Conservation (phyloP, 495 filamentous ascomycete genomes). For the Neurospora sp. region DNA sequence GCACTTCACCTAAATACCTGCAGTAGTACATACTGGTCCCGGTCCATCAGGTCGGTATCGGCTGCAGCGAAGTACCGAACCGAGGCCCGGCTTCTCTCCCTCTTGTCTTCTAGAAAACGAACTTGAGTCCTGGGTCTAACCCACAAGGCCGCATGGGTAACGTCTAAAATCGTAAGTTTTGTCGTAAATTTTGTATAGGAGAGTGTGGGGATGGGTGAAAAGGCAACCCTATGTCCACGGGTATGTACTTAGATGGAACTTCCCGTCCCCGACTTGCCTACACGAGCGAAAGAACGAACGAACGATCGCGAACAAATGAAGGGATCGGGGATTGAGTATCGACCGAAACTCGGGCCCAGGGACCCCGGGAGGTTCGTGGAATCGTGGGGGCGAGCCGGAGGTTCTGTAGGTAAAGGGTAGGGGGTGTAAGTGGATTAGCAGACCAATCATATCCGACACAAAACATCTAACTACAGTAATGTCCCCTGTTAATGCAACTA, state of each 20-base stretch:
- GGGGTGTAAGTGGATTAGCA: background rate
- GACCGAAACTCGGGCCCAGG: background rate
- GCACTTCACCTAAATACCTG: too few relatives aligned
- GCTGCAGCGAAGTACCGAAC: background rate
- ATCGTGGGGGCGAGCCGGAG: background rate
- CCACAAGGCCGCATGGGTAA: background rate
- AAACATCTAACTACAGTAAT: background rate
- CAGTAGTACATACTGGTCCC: too few relatives aligned
- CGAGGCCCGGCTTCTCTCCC: background rate
- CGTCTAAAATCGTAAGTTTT: background rate
- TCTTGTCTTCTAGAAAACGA: background rate
- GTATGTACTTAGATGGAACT: background rate
- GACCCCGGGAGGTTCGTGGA: background rate
- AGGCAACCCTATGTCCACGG: too few relatives aligned
- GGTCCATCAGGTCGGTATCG: background rate
- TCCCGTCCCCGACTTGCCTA: background rate
- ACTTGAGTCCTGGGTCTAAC: background rate
- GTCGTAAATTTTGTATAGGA: too few relatives aligned
- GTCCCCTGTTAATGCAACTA: too few relatives aligned
- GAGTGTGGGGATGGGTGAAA: too few relatives aligned
- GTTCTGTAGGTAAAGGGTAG: background rate
- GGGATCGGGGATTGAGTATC: background rate
- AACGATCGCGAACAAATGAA: background rate
- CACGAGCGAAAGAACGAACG: background rate
- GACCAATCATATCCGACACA: background rate